phyloP scores from a whole-genome alignment of 2,329 filamentous ascomycete species.

The Claviceps cyperi region DNA sequence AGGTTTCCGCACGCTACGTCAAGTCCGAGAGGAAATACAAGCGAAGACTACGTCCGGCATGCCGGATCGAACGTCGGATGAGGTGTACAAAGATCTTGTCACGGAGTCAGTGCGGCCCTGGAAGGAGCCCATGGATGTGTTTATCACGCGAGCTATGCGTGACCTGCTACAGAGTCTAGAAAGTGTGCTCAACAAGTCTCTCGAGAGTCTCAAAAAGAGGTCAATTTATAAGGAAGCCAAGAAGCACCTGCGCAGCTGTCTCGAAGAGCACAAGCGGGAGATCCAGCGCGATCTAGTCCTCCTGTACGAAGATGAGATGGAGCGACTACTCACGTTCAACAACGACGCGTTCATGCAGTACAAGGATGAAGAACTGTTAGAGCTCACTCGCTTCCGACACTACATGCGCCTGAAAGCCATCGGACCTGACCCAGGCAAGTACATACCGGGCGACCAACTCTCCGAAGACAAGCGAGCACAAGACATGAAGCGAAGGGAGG shows the following conservation, averaged over 20 bases:
- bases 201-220: constrained; percentile 31
- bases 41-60: constrained; percentile 41
- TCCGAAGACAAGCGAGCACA: constrained; percentile 31
- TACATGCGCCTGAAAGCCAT: constrained; percentile 31
- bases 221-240: constrained; percentile 35
- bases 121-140: constrained; percentile 35
- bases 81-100: constrained; percentile 45
- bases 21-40: constrained; percentile 40
- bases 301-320: constrained; percentile 37
- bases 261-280: constrained; percentile 23
- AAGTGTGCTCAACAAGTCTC: constrained; percentile 30
- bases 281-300: constrained; percentile 25
- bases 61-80: constrained; percentile 42
- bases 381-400: constrained; percentile 33
- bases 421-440: constrained; percentile 13
- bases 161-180: constrained; percentile 33
- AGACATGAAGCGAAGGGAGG: constrained; percentile 28
- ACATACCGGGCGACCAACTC: constrained; percentile 14
- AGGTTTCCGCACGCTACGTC: constrained; percentile 29
- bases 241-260: constrained; percentile 28
- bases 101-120: constrained; percentile 43
- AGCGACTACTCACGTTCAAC: constrained; percentile 44
- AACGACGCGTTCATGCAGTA: constrained; percentile 31
- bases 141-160: constrained; percentile 31
- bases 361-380: constrained; percentile 28